These are phyloP conservation scores for Aegilops longissima DNA, from an alignment of 176 grass and related monocot species.

Conservation along the genomic window DNA sequence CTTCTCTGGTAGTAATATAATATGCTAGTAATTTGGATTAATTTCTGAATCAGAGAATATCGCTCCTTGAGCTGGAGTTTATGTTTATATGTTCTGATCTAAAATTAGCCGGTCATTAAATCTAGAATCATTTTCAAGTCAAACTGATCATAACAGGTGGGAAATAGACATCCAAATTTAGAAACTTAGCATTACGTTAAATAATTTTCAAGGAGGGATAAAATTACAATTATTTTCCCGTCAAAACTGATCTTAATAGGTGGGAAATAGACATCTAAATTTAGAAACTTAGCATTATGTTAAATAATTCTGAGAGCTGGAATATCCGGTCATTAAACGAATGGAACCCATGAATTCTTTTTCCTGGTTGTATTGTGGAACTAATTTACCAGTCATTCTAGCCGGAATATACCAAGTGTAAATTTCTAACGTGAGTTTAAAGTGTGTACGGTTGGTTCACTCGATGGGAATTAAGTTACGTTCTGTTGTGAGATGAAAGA, in stretches of 20 bases:
- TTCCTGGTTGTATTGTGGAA: neutral
- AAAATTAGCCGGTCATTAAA: too few relatives aligned
- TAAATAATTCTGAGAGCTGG: neutral
- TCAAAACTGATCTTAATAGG: neutral
- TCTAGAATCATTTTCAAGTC: neutral
- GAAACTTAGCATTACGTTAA: too few relatives aligned
- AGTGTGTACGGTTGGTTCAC: neutral
- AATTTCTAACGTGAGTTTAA: neutral
- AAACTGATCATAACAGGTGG: neutral
- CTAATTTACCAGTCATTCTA: neutral
- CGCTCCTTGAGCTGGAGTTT: too few relatives aligned
- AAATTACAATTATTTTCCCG: neutral
- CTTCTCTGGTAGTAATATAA: too few relatives aligned
- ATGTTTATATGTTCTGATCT: too few relatives aligned
- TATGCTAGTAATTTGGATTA: too few relatives aligned
- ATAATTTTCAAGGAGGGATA: too few relatives aligned
- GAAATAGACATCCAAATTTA: neutral
- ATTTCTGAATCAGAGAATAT: too few relatives aligned
- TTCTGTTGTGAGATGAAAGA: neutral
- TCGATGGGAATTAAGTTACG: neutral
- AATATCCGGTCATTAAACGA: neutral
- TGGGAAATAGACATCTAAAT: neutral
- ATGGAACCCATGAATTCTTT: neutral
- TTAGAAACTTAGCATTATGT: neutral
- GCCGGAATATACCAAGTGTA: neutral